These are phyloP conservation scores for Brassica rapa DNA, from an alignment of 345 rosid species.

Conservation along the genomic window DNA sequence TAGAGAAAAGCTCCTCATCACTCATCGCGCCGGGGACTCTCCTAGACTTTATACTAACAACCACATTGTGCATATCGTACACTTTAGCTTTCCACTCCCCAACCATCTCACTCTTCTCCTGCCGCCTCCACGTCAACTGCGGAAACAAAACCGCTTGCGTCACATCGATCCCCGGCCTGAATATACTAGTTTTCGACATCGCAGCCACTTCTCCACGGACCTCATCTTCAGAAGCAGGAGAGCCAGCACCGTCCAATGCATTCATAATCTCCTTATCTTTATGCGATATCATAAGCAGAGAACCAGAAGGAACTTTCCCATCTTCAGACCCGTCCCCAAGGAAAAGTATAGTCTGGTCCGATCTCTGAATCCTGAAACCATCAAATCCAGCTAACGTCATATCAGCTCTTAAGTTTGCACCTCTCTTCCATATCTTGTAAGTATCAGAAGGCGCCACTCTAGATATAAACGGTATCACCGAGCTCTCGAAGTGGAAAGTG, in stretches of 20 bases:
- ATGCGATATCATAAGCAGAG: conserved; percentile 89
- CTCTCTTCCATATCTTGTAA: conserved; percentile 95
- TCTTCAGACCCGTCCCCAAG: conserved; percentile 97
- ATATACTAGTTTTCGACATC: conserved; percentile 95
- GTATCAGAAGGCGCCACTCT: conserved; percentile 98
- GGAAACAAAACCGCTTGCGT: conserved; percentile 96
- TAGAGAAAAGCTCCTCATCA: conserved; percentile 70
- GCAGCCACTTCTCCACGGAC: conserved; percentile 90
- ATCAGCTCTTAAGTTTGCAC: conserved; percentile 95
- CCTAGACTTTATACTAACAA: conserved; percentile 93
- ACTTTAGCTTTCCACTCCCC: conserved; percentile 93
- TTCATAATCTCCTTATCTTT: conserved; percentile 97
- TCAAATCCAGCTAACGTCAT: conserved; percentile 98
- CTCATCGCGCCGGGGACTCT: conserved; percentile 98
- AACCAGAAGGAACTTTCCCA: conserved; percentile 76
- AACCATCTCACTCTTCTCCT: conserved; percentile 88
- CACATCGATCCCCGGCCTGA: conserved; percentile 97
- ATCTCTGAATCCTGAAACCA: conserved; percentile 86
- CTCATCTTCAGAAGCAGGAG: conserved; percentile 85
- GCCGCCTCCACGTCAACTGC: conserved; percentile 97
- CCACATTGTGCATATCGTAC: conserved; percentile 98
- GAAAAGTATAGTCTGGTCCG: conserved; percentile 89
- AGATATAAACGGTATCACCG: conserved; percentile 92
- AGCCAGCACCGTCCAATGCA: conserved; percentile 96
- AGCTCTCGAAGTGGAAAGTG: conserved; percentile 92